A percentile compares a stretch with the other conserved stretches of the same genome.
Conservation (phyloP, 2,329 filamentous ascomycete genomes). For the Neofusicoccum sp. region DNA sequence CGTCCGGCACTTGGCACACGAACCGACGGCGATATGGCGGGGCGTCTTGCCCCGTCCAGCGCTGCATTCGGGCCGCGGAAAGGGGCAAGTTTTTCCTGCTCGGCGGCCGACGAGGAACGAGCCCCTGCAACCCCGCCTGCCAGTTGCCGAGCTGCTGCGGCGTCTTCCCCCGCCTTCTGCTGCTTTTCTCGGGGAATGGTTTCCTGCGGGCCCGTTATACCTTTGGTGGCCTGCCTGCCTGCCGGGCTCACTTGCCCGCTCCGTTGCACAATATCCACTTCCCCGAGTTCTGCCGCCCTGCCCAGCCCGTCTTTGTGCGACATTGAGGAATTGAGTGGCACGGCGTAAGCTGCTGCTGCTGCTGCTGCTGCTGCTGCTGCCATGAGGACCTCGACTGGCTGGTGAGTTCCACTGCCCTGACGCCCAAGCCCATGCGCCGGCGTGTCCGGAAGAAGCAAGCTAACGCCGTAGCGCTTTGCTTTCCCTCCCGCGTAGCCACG, state of each 20-base stretch:
- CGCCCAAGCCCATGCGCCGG: background rate
- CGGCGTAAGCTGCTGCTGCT: too few species aligned
- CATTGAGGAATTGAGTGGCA: too few species aligned
- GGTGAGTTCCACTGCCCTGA: background rate
- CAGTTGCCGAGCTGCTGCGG: background rate
- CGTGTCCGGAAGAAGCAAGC: background rate
- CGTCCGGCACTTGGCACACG: too few species aligned
- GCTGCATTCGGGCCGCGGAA: too few species aligned
- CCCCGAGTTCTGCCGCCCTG: too few species aligned
- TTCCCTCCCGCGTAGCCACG: background rate
- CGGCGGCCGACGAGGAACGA: background rate
- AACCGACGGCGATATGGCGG: too few species aligned
- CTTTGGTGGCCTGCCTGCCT: background rate
- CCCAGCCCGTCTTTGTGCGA: too few species aligned
- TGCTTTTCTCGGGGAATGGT: slow-evolving; percentile 8
- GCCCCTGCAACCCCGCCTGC: background rate
- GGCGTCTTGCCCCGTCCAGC: too few species aligned
- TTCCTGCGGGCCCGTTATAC: slow-evolving; percentile 1
- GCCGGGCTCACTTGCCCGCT: slow-evolving; percentile 5
- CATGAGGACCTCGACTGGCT: slow-evolving; percentile 12
- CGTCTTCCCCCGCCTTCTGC: background rate
- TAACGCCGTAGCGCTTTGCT: background rate
- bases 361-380: background rate
- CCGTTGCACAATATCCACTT: too few species aligned
- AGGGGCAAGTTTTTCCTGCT: too few species aligned